Percentiles rank a stretch among this genome's conserved stretches.
These are phyloP conservation scores for Oxyria digyna DNA, from an alignment of 148 eudicot species.

Conservation along the genomic window DNA sequence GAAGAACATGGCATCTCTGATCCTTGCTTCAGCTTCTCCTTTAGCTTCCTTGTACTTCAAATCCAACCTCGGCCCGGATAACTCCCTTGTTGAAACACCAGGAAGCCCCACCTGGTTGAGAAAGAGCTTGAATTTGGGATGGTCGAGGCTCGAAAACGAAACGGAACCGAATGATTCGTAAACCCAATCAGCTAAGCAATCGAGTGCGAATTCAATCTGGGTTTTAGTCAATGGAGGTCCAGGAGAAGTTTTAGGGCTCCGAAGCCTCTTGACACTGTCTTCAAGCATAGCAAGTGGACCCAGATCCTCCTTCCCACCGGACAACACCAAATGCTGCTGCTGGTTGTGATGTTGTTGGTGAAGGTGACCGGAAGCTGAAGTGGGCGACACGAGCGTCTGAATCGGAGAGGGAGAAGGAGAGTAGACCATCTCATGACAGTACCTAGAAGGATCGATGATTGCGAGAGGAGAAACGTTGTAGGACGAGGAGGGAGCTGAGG, in stretches of 20 bases:
- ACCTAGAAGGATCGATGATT: slow-evolving; percentile 49
- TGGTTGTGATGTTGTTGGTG: slow-evolving; percentile 12
- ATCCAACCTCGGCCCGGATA: slow-evolving; percentile 61
- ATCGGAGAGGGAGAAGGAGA: slow-evolving; percentile 20
- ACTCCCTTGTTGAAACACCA: slow-evolving; percentile 33
- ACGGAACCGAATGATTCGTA: slow-evolving; percentile 77
- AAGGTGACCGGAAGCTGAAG: slow-evolving; percentile 3
- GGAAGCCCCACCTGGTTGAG: slow-evolving; percentile 68
- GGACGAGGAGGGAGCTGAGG: slow-evolving; percentile 8
- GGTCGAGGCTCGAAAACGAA: slow-evolving; percentile 64
- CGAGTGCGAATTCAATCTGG: slow-evolving; percentile 52
- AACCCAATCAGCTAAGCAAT: slow-evolving; percentile 73
- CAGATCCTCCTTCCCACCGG: slow-evolving; percentile 68
- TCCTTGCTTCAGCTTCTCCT: slow-evolving; percentile 44
- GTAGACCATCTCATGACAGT: slow-evolving; percentile 34
- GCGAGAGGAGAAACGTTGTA: slow-evolving; percentile 36
- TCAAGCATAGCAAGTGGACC: slow-evolving; percentile 71
- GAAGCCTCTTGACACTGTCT: slow-evolving; percentile 75
- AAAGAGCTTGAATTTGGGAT: slow-evolving; percentile 72
- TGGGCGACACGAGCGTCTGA: slow-evolving; percentile 7
- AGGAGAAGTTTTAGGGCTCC: slow-evolving; percentile 70
- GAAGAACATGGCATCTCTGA: slow-evolving; percentile 76
- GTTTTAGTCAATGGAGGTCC: slow-evolving; percentile 48
- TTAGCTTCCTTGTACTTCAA: slow-evolving; percentile 49
- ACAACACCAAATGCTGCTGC: slow-evolving; percentile 37